A percentile compares a stretch with the other conserved stretches of the same genome.
Conservation (phyloP, 768 basidiomycete genomes). For the Trametes maxima region DNA sequence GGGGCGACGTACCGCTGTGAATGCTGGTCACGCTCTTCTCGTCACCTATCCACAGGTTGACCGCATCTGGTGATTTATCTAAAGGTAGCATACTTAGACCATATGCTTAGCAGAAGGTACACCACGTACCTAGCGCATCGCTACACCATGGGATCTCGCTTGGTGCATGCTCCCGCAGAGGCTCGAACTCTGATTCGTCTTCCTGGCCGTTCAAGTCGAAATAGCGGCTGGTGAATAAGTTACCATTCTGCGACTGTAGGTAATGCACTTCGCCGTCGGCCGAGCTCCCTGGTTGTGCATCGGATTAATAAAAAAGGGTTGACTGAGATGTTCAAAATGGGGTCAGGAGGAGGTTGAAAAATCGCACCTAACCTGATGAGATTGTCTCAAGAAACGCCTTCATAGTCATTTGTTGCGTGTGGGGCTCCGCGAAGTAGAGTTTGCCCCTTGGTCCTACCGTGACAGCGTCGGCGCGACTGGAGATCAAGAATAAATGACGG, state of each 20-base stretch:
- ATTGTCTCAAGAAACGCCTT: constrained; percentile 48
- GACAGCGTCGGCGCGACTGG: constrained; percentile 78
- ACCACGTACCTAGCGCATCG: constrained; percentile 69
- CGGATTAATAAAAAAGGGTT: background rate
- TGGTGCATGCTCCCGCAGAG: constrained; percentile 67
- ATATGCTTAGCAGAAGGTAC: background rate
- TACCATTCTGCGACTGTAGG: constrained; percentile 92
- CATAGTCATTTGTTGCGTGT: constrained; percentile 69
- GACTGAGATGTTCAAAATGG: background rate
- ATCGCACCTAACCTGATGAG: constrained; percentile 38
- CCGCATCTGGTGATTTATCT: constrained; percentile 80
- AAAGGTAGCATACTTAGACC: background rate
- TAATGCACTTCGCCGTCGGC: constrained; percentile 51
- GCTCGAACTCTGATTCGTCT: constrained; percentile 59
- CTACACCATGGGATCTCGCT: constrained; percentile 72
- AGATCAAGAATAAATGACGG: background rate
- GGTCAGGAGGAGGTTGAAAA: background rate
- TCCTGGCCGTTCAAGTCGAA: constrained; percentile 37
- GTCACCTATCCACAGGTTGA: constrained; percentile 92
- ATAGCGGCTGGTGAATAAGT: constrained; percentile 59
- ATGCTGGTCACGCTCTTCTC: constrained; percentile 77
- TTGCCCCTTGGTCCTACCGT: constrained; percentile 51
- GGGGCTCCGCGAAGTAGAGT: constrained; percentile 78
- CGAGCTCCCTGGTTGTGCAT: constrained; percentile 21
- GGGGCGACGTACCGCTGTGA: constrained; percentile 68